Conservation (phyloP, 192 early-diverging fungal species). For the Podila horticola region DNA sequence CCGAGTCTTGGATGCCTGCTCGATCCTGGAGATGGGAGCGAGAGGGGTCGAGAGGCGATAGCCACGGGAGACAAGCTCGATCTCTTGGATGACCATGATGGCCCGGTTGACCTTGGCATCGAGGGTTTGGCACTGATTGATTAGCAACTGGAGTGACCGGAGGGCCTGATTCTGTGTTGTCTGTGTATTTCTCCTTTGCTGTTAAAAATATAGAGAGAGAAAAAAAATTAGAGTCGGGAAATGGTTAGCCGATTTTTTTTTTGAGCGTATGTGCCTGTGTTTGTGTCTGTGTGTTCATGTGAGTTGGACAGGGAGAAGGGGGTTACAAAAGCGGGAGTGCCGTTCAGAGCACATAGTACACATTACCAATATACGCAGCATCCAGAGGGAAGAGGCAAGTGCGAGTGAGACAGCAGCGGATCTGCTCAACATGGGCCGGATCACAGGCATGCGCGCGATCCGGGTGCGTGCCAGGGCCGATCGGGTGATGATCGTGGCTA, state of each 20-base stretch:
- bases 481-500: constrained; percentile 29
- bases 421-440: constrained; percentile 27
- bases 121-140: constrained; percentile 57
- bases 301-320: too few species aligned
- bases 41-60: constrained; percentile 68
- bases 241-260: neutral
- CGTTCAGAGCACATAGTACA: neutral
- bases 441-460: constrained; percentile 13
- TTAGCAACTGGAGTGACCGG: constrained; percentile 48
- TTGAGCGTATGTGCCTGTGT: too few species aligned
- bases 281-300: too few species aligned
- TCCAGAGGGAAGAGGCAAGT: constrained; percentile 37
- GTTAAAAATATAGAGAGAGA: neutral
- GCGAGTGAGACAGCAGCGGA: constrained; percentile 26
- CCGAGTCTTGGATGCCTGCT: constrained; percentile 62
- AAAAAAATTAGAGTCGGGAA: neutral
- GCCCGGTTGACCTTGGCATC: constrained; percentile 63
- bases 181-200: constrained; percentile 61
- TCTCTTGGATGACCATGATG: constrained; percentile 68
- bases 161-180: constrained; percentile 56
- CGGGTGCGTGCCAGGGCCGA: constrained; percentile 20
- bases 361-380: constrained; percentile 35
- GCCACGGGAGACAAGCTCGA: constrained; percentile 71
- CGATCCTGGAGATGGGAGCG: constrained; percentile 70
- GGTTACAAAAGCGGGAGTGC: neutral